Evolutionary conservation across 1,284 basidiomycete species (phyloP).

Genomic region (Ganoderma boninense): DNA sequence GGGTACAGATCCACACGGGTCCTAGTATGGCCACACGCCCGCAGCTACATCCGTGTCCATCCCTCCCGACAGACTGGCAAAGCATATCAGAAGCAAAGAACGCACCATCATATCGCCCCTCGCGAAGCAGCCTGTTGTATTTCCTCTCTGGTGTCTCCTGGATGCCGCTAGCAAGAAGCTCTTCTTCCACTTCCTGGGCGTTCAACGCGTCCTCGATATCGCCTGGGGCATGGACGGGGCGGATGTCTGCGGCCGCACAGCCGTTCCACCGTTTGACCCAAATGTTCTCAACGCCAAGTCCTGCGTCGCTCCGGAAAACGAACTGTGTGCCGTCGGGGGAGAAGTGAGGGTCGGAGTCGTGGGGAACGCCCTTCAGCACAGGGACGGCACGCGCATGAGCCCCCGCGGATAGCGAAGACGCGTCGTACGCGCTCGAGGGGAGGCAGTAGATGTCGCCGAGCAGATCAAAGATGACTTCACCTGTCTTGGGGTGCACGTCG

Average conservation of each 20-base stretch:
- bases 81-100: constrained; percentile 11
- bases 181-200: constrained; percentile 54
- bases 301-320: constrained; percentile 75
- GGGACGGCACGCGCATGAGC: constrained; percentile 52
- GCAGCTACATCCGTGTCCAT: too few species aligned
- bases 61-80: too few species aligned
- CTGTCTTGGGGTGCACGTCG: constrained; percentile 70
- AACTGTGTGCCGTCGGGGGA: constrained; percentile 68
- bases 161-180: constrained; percentile 55
- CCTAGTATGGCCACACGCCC: too few species aligned
- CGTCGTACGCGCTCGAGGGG: constrained; percentile 51
- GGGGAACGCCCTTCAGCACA: constrained; percentile 65
- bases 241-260: constrained; percentile 65
- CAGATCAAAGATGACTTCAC: constrained; percentile 80
- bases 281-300: constrained; percentile 75
- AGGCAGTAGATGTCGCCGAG: constrained; percentile 78
- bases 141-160: constrained; percentile 58
- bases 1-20: too few species aligned
- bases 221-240: constrained; percentile 40
- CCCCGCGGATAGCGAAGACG: constrained; percentile 29
- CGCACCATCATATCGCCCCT: constrained; percentile 65
- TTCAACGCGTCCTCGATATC: constrained; percentile 47
- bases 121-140: constrained; percentile 58
- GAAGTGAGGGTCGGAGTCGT: constrained; percentile 77
- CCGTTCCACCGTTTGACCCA: constrained; percentile 73